Conservation (phyloP, 75 land plant genomes). For the Ceratopteris richardii region DNA sequence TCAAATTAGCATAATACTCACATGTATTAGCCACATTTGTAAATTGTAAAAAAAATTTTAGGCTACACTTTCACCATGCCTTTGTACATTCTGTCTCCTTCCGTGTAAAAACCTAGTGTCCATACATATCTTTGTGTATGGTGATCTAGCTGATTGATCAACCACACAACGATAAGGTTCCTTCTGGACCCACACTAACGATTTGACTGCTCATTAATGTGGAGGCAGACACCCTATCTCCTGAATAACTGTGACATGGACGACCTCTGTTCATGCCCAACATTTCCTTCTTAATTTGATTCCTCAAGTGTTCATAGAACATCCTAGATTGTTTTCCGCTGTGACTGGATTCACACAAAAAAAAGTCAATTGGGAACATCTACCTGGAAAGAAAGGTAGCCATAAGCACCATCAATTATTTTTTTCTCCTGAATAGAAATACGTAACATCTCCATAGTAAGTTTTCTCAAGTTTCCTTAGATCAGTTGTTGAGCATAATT, state of each 20-base stretch:
- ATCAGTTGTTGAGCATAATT: too few relatives aligned
- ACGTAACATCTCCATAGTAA: too few relatives aligned
- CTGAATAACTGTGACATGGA: too few relatives aligned
- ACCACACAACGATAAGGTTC: too few relatives aligned
- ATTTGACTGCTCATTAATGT: too few relatives aligned
- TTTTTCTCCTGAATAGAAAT: background rate
- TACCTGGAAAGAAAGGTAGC: slow-evolving; percentile 5
- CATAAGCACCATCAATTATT: background rate
- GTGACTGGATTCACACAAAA: background rate
- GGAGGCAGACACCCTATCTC: too few relatives aligned
- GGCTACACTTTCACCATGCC: background rate
- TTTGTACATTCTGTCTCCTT: background rate
- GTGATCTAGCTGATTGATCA: too few relatives aligned
- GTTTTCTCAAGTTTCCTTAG: too few relatives aligned
- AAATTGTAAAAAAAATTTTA: background rate
- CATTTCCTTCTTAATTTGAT: background rate
- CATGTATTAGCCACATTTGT: too few relatives aligned
- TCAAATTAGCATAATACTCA: background rate
- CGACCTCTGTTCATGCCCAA: too few relatives aligned
- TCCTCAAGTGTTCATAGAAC: background rate
- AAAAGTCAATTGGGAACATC: background rate
- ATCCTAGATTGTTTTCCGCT: background rate
- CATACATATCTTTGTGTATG: background rate
- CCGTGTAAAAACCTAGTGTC: background rate
- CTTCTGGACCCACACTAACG: too few relatives aligned